These are phyloP conservation scores for Cladosporium sp. DNA, from an alignment of 2,329 filamentous ascomycete genomes.

Conservation along the genomic window DNA sequence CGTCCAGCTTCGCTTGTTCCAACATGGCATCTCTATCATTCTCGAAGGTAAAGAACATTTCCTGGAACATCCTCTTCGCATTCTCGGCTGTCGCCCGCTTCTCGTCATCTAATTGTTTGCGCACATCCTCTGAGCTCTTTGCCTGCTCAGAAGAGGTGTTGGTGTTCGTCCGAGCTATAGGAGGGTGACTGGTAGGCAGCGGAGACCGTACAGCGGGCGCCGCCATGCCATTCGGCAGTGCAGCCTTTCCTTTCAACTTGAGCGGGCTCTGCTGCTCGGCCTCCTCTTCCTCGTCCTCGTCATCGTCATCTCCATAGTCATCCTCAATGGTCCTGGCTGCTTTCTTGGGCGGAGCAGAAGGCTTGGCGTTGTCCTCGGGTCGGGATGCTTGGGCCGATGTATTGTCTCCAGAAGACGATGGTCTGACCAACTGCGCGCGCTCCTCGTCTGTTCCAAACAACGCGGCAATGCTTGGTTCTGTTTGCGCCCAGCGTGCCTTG, in stretches of 20 bases:
- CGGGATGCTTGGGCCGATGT: conserved; percentile 11
- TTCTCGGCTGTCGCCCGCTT: conserved; percentile 87
- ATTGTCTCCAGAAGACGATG: conserved; percentile 14
- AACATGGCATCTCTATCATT: conserved; percentile 95
- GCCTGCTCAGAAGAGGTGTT: conserved; percentile 51
- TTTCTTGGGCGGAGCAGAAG: conserved; percentile 61
- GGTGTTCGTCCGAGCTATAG: conserved; percentile 57
- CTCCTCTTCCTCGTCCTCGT: conserved; percentile 42
- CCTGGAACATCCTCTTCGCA: conserved; percentile 85
- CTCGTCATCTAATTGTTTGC: conserved; percentile 87
- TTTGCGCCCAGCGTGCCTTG: conserved; percentile 69
- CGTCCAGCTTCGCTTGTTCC: conserved; percentile 93
- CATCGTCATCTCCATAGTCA: conserved; percentile 72
- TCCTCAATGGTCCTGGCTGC: conserved; percentile 75
- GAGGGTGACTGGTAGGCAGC: conserved; percentile 60
- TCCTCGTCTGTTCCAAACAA: conserved; percentile 58
- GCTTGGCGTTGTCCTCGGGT: conserved; percentile 39
- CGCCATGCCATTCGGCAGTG: conserved; percentile 54
- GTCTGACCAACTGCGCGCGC: conserved; percentile 19
- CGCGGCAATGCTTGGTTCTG: conserved; percentile 69
- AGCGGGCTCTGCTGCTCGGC: conserved; percentile 45
- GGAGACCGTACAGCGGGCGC: conserved; percentile 66
- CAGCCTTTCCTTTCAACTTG: conserved; percentile 49
- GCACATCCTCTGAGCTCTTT: conserved; percentile 78
- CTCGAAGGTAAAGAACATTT: conserved; percentile 90